phyloP scores from a whole-genome alignment of 2,329 filamentous ascomycete species.

The Colletotrichum liaoningense region DNA sequence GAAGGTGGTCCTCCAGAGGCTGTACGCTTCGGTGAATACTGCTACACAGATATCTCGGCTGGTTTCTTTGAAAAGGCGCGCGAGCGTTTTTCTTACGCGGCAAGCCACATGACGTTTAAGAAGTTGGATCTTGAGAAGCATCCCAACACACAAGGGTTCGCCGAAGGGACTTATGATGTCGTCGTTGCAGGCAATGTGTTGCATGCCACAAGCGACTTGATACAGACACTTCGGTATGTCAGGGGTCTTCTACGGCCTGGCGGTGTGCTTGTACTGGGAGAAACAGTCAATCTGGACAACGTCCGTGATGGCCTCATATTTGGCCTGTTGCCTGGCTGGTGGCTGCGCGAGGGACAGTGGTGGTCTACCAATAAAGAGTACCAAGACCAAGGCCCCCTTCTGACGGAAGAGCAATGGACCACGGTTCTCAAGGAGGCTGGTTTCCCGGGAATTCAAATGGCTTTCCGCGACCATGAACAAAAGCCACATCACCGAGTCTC shows the following conservation, averaged over 20 bases:
- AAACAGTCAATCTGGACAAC: slow-evolving; percentile 36
- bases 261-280: slow-evolving; percentile 41
- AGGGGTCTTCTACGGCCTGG: slow-evolving; percentile 41
- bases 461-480: slow-evolving; percentile 38
- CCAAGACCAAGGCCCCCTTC: slow-evolving; percentile 37
- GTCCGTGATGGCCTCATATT: slow-evolving; percentile 41
- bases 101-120: slow-evolving; percentile 36
- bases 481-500: slow-evolving; percentile 11
- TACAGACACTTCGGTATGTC: slow-evolving; percentile 37
- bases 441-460: slow-evolving; percentile 38
- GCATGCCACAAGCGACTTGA: slow-evolving; percentile 43
- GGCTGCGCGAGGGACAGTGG: slow-evolving; percentile 42
- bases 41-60: slow-evolving; percentile 54
- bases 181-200: slow-evolving; percentile 47
- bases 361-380: slow-evolving; percentile 39
- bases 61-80: slow-evolving; percentile 53
- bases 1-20: slow-evolving; percentile 39
- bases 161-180: slow-evolving; percentile 46
- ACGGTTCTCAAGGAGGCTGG: slow-evolving; percentile 33
- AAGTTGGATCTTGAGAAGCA: slow-evolving; percentile 47
- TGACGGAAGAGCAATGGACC: slow-evolving; percentile 40
- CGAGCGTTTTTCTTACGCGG: slow-evolving; percentile 41
- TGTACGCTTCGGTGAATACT: not conserved
- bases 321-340: slow-evolving; percentile 51
- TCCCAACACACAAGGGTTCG: slow-evolving; percentile 46